Evolutionary conservation across 1,284 basidiomycete genomes (phyloP), one percentile per base, ranked within the genome.

Genomic region (Pholiota adiposa): DNA sequence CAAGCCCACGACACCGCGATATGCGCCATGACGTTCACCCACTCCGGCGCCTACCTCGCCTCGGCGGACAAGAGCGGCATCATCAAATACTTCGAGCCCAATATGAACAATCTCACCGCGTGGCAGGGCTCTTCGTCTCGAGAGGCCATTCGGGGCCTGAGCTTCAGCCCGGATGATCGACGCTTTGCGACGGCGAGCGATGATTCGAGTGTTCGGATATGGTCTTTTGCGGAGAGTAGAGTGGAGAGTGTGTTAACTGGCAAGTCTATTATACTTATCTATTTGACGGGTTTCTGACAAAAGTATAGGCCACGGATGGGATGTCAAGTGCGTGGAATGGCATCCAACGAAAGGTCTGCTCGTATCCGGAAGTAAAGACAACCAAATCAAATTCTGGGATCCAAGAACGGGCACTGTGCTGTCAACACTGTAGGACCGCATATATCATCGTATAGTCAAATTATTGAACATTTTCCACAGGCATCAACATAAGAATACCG

Each of bases 311-410:
- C 97, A 99, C 70, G 96, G 96, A 2, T 99, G 97, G 96, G 97
- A 99, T 70, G 97, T 98, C 27, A 94, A 97, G 72, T 98, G 96
- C 68, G 94, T 98, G 1, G 93, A 98, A 77, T 99, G 97, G 97
- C 97, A 99, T 76, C 94, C 95, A 3, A 94, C 90, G 2, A 98
- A 98, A 75, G 96, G 97, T 2, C 80, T 99, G 5, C 84, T 99
- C 18, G 94, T 93, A 2, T 95, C 93, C 1, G 97, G 97, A 25
- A 93, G 92, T 70, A 98, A 98, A 76, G 97, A 99, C 75, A 98
- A 98, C 75, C 86, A 96, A 66, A 95, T 99, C 75, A 99, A 98
- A 71, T 98, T 99, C 75, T 99, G 97, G 97, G 97, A 99, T 76
- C 97, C 97, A 6, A 83, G 96, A 44, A 93, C 92, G 8, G 92